Conservation (phyloP, 257 asterid species). For the Coffea eugenioides region DNA sequence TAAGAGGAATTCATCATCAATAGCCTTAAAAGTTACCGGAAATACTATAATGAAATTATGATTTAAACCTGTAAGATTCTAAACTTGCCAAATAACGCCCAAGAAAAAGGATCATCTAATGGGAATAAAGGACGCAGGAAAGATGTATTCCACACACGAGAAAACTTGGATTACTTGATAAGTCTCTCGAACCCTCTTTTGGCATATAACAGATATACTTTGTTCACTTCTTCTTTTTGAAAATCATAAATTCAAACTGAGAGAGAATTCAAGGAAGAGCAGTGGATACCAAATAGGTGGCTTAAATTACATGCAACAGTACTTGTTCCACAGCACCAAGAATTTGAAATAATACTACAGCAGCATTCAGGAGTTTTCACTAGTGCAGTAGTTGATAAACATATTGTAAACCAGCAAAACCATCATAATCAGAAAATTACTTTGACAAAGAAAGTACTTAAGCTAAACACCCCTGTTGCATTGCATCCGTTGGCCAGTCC, state of each 20-base stretch:
- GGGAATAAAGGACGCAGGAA: no score
- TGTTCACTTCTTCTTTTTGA: background rate
- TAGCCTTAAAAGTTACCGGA: no score
- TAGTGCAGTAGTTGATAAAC: background rate
- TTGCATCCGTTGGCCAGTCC: background rate
- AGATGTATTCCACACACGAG: no score
- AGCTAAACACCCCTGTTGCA: background rate
- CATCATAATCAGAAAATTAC: background rate
- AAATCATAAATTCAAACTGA: background rate
- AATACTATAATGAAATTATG: no score
- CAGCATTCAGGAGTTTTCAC: background rate
- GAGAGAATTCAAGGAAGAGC: background rate
- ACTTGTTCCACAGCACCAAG: background rate
- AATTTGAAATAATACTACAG: background rate
- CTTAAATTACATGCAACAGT: background rate
- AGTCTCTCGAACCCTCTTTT: no score
- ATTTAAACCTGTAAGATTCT: no score
- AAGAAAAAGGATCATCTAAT: no score
- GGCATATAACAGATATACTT: no score
- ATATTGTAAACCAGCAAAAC: background rate
- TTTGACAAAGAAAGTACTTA: background rate
- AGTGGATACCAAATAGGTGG: background rate
- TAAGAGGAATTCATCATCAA: no score
- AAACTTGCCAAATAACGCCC: no score
- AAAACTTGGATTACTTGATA: no score